These are phyloP conservation scores for Drechslera avenae DNA, from an alignment of 2,329 filamentous ascomycete species.

Conservation along the genomic window DNA sequence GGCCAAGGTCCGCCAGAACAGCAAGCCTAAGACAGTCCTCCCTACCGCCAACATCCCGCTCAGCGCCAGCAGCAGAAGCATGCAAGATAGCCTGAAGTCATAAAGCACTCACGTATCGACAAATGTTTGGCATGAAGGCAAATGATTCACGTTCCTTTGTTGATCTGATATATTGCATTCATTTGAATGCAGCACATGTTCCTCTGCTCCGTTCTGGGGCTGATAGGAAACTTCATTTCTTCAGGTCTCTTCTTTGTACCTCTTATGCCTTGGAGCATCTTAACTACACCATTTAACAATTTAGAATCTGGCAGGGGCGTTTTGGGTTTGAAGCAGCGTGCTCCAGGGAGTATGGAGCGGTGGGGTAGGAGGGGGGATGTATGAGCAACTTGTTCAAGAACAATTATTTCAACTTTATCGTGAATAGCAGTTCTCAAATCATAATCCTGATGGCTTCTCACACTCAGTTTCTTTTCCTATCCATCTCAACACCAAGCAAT, in stretches of 20 bases:
- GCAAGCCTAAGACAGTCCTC: constrained; percentile 68
- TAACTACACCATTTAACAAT: constrained; percentile 24
- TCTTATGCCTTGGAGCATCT: constrained; percentile 20
- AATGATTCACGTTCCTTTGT: constrained; percentile 17
- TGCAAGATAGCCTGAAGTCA: constrained; percentile 77
- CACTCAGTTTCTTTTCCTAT: not conserved
- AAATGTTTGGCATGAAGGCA: constrained; percentile 14
- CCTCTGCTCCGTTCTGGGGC: constrained; percentile 2
- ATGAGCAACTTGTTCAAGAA: constrained; percentile 7
- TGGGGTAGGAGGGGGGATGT: constrained; percentile 8
- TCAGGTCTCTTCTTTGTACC: constrained; percentile 26
- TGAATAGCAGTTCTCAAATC: not conserved
- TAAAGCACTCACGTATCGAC: constrained; percentile 21
- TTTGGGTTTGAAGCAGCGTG: constrained; percentile 10
- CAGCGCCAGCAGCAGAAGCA: constrained; percentile 91
- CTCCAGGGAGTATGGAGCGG: constrained; percentile 3
- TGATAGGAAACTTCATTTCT: constrained; percentile 21
- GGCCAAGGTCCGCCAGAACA: constrained; percentile 81
- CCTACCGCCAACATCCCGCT: constrained; percentile 71
- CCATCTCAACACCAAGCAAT: not conserved
- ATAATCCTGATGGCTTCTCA: not conserved
- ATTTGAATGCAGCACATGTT: constrained; percentile 27
- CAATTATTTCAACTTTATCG: too few relatives aligned
- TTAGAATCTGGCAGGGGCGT: constrained; percentile 32
- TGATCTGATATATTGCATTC: constrained; percentile 17